A percentile compares a stretch with the other conserved stretches of the same genome.
Evolutionary conservation across 2,329 filamentous ascomycete genomes (phyloP).

Genomic region (Penicillium aurantiogriseum): DNA sequence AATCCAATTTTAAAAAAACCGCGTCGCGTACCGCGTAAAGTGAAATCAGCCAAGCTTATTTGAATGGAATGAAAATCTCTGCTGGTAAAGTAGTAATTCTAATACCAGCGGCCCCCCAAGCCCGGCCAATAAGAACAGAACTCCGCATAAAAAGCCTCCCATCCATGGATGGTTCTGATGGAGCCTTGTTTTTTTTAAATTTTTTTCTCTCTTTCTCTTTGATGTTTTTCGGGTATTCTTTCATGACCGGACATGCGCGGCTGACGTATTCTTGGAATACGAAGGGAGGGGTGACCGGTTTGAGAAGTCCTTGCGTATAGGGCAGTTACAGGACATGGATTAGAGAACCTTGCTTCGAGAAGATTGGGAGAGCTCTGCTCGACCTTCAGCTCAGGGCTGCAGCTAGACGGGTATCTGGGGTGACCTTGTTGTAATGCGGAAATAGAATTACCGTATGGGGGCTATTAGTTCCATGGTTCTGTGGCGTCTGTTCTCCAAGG

Average conservation of each 20-base stretch:
- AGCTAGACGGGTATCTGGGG: not conserved
- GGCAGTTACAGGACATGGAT: constrained; percentile 8
- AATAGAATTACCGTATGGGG: not conserved
- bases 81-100: constrained; percentile 13
- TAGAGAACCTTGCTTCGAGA: constrained; percentile 24
- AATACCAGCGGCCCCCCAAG: constrained; percentile 16
- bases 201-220: constrained; percentile 1
- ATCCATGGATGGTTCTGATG: constrained; percentile 14
- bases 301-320: constrained; percentile 14
- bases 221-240: constrained; percentile 1
- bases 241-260: constrained; percentile 10
- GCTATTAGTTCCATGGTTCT: not conserved
- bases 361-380: constrained; percentile 2
- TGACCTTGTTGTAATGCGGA: not conserved
- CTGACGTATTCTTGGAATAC: constrained; percentile 17
- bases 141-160: constrained; percentile 4
- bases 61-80: constrained; percentile 9
- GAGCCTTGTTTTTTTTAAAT: not conserved
- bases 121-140: constrained; percentile 14
- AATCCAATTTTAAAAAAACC: not conserved
- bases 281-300: not conserved
- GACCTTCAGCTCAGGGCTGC: not conserved
- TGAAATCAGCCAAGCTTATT: not conserved
- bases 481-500: not conserved
- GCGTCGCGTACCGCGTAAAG: constrained; percentile 6